These are phyloP conservation scores for Tremellales sp. DNA, from an alignment of 1,284 basidiomycete genomes.

Conservation along the genomic window DNA sequence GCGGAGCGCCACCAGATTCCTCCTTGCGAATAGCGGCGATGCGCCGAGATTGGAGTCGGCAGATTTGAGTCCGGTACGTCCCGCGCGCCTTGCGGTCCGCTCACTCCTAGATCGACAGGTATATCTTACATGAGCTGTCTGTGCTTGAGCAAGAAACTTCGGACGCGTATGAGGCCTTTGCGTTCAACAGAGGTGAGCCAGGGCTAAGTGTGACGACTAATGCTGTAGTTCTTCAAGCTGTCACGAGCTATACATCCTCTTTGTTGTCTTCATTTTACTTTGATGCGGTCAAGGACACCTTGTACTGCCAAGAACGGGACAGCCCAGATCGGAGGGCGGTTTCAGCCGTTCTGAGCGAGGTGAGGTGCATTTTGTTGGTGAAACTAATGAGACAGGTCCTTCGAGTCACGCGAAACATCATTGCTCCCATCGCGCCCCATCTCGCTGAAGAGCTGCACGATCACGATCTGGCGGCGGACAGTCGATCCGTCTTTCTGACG, in stretches of 20 bases:
- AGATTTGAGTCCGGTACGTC: conserved; percentile 27
- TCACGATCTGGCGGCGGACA: conserved; percentile 21
- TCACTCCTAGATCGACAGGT: conserved; percentile 65
- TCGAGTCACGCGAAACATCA: conserved; percentile 62
- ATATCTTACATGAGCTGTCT: conserved; percentile 78
- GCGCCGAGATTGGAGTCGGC: too few relatives aligned
- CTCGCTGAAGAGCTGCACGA: conserved; percentile 85
- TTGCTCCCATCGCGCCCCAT: conserved; percentile 86
- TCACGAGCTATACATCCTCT: conserved; percentile 50
- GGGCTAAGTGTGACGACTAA: conserved; percentile 52
- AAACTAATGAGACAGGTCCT: conserved; percentile 56
- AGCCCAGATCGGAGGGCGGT: conserved; percentile 61
- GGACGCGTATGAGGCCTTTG: conserved; percentile 67
- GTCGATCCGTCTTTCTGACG: conserved; percentile 57
- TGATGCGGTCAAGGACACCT: conserved; percentile 82
- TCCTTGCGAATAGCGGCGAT: conserved; percentile 65
- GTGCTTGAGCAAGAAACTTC: conserved; percentile 64
- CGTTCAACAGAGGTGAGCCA: conserved; percentile 74
- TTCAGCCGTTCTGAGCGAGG: conserved; percentile 61
- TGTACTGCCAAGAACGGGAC: conserved; percentile 68
- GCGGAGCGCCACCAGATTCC: conserved; percentile 83
- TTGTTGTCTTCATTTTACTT: conserved; percentile 68
- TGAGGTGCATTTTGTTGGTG: background rate
- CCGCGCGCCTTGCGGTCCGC: conserved; percentile 1
- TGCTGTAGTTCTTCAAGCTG: conserved; percentile 51